Evolutionary conservation across 1,284 basidiomycete species (phyloP).

Genomic region (Bjerkandera adusta): DNA sequence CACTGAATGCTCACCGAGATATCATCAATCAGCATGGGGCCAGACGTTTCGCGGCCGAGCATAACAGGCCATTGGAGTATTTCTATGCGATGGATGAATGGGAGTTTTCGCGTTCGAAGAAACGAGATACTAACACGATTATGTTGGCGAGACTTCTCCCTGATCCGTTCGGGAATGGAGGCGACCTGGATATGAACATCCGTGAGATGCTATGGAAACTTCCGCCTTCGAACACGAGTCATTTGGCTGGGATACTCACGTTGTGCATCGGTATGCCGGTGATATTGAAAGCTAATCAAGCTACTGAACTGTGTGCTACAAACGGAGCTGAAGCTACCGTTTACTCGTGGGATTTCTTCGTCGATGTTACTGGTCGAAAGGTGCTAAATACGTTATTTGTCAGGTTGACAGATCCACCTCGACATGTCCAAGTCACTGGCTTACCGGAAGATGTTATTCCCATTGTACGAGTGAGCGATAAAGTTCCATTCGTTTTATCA

Average conservation of each 20-base stretch:
- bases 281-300: constrained; percentile 35
- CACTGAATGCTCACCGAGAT: constrained; percentile 31
- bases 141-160: no score
- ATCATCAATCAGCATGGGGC: constrained; percentile 28
- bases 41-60: constrained; percentile 29
- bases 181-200: no score
- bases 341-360: constrained; percentile 33
- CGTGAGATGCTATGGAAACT: constrained; percentile 31
- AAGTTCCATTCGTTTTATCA: constrained; percentile 19
- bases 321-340: constrained; percentile 39
- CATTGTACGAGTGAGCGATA: constrained; percentile 16
- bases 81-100: no score
- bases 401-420: constrained; percentile 28
- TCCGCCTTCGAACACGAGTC: constrained; percentile 16
- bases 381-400: constrained; percentile 30
- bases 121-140: no score
- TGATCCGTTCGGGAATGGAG: no score
- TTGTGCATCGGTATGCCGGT: constrained; percentile 40
- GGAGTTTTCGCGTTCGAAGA: no score
- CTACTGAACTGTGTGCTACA: constrained; percentile 37
- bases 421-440: constrained; percentile 26
- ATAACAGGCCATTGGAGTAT: no score
- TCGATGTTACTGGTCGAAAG: no score
- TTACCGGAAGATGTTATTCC: constrained; percentile 39
- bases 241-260: constrained; percentile 28